Conservation (phyloP, 1,284 basidiomycete species). For the Peniophora sp. region DNA sequence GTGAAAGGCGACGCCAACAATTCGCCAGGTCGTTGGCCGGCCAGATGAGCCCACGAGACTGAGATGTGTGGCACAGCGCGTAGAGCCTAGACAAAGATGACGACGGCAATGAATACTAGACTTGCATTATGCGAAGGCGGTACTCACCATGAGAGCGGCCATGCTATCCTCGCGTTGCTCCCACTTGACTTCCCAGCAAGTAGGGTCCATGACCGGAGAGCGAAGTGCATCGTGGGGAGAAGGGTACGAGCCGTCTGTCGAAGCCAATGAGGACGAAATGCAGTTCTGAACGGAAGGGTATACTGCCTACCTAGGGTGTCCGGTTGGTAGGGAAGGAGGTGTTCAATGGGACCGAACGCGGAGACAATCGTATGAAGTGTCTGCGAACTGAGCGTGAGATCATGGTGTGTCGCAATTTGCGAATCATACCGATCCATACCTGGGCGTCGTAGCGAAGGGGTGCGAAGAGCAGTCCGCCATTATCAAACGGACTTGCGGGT, state of each 20-base stretch:
- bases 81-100: slow-evolving; percentile 40
- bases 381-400: slow-evolving; percentile 22
- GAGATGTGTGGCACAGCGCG: slow-evolving; percentile 59
- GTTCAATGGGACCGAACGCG: slow-evolving; percentile 52
- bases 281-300: background rate
- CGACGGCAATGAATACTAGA: too few relatives aligned
- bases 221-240: slow-evolving; percentile 42
- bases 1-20: slow-evolving; percentile 9
- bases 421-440: slow-evolving; percentile 25
- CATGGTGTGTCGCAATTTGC: too few relatives aligned
- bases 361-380: slow-evolving; percentile 36
- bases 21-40: slow-evolving; percentile 5
- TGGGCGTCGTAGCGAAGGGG: slow-evolving; percentile 51
- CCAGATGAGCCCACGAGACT: slow-evolving; percentile 69
- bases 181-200: slow-evolving; percentile 74
- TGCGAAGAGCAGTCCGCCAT: slow-evolving; percentile 38
- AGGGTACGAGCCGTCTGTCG: background rate
- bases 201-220: slow-evolving; percentile 42
- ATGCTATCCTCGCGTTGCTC: slow-evolving; percentile 65
- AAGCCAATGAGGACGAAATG: background rate
- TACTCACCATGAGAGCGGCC: slow-evolving; percentile 56
- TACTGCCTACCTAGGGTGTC: slow-evolving; percentile 3
- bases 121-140: too few relatives aligned
- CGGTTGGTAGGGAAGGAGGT: slow-evolving; percentile 22
- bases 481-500: slow-evolving; percentile 19